phyloP scores from a whole-genome alignment of 495 filamentous ascomycete species.

The Saxophila tyrrhenica region DNA sequence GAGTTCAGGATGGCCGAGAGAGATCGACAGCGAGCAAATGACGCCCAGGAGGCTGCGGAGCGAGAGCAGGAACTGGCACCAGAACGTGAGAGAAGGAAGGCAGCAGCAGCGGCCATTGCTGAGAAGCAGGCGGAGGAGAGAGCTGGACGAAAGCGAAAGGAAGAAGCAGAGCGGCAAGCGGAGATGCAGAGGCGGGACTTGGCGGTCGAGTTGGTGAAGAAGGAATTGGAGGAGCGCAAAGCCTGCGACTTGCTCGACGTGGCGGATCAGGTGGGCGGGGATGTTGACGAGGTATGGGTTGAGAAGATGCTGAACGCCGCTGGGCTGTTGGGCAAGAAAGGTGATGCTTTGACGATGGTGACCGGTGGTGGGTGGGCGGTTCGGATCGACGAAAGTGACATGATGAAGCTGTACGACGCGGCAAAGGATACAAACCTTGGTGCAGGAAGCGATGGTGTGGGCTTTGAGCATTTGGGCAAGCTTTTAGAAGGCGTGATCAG shows the following conservation, averaged over 20 bases:
- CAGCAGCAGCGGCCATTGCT: constrained; percentile 31
- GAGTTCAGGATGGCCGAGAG: constrained; percentile 36
- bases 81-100: constrained; percentile 31
- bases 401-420: no score
- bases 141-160: constrained; percentile 24
- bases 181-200: constrained; percentile 26
- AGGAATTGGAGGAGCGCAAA: constrained; percentile 21
- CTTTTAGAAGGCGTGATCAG: no score
- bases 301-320: constrained; percentile 23
- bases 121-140: constrained; percentile 24
- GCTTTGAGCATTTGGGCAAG: no score
- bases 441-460: no score
- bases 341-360: constrained; percentile 19
- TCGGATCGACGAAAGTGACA: no score
- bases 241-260: constrained; percentile 23
- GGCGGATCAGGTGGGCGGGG: constrained; percentile 19
- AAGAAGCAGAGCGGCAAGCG: constrained; percentile 23
- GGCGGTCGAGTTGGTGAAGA: constrained; percentile 23
- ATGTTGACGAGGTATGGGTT: constrained; percentile 25
- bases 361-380: constrained; percentile 28
- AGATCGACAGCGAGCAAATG: constrained; percentile 27
- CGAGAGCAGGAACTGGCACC: constrained; percentile 29
- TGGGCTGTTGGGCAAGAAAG: constrained; percentile 20
- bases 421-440: no score
- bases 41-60: constrained; percentile 27